Evolutionary conservation across 208 protist species (phyloP), one percentile per base, ranked within the genome.

Genomic region (Trypanosomatidae sp.): DNA sequence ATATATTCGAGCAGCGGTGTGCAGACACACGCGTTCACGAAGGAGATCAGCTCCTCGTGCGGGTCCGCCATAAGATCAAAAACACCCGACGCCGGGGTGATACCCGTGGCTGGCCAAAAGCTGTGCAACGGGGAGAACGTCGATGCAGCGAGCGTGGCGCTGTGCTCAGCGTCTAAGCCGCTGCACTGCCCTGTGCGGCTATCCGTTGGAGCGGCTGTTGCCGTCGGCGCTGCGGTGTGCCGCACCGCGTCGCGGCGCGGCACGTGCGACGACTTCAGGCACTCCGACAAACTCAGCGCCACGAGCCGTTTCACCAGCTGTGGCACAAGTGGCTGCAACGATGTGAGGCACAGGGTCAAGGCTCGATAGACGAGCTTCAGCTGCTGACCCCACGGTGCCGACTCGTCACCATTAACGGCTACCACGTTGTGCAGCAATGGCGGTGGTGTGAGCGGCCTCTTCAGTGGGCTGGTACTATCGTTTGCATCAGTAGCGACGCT

Each of bases 1-100:
- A 91, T 76, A 65, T 88, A 89, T 13, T 83, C 85, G 66, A 93
- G 41, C 52, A 95, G 70, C 15, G 89, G 80, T 36, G 79, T 76
- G 36, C 79, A 83, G 30, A 95, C 77, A 39, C 80, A 74, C 43
- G 83, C 76, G 71, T 87, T 93, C 49, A 89, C 81, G 19, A 84
- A 84, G 3, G 80, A 73, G 44, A 74, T 74, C 33, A 83, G 67
- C 47, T 69, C 67, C 75, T 90, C 86, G 43, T 73, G 60, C 10
- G 64, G 70, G 69, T 74, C 73, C 2, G 49, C 43, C 82, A 86
- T 90, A 3, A 87, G 52, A 50, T 90, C 86, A 9, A 82, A 72
- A 15, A 85, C 56, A 10, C 22, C 46, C 30, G 49, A 17, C 59
- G 53, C 15, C n/a, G 56, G 33, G 7, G 69, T 19, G 53, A 36